phyloP scores from a whole-genome alignment of 495 filamentous ascomycete species.

The Penicillium ucsense region DNA sequence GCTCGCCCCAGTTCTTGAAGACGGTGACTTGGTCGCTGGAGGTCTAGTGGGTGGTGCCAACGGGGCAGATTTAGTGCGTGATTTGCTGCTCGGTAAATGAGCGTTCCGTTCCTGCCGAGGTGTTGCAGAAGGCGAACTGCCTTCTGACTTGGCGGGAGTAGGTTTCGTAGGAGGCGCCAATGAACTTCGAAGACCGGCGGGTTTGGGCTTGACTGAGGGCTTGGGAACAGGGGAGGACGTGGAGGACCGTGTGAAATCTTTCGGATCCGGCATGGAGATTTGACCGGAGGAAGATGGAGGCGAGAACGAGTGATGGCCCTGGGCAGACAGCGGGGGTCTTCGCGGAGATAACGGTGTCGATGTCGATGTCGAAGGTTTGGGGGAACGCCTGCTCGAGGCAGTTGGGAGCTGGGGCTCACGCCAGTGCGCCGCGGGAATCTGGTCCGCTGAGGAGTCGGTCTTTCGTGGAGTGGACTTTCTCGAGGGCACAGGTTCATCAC shows the following conservation, averaged over 20 bases:
- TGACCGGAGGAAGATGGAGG: slow-evolving; percentile 2
- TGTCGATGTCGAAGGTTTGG: slow-evolving; percentile 2
- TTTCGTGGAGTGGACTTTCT: slow-evolving; percentile 1
- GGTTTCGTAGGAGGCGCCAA: slow-evolving; percentile 13
- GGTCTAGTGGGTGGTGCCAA: slow-evolving; percentile 5
- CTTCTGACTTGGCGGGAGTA: slow-evolving; percentile 11
- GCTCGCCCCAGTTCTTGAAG: slow-evolving; percentile 23
- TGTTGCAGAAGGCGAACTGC: slow-evolving; percentile 9
- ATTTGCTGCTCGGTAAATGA: slow-evolving; percentile 9
- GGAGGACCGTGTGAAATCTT: slow-evolving; percentile 9
- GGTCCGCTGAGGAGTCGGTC: slow-evolving; percentile 5
- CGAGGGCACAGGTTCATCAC: slow-evolving; percentile 15
- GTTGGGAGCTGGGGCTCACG: slow-evolving; percentile 19
- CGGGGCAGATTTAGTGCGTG: slow-evolving; percentile 19
- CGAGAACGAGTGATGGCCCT: not conserved
- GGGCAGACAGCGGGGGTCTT: slow-evolving; percentile 5
- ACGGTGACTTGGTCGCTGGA: slow-evolving; percentile 15
- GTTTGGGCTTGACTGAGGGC: slow-evolving; percentile 31
- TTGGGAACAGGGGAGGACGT: slow-evolving; percentile 17
- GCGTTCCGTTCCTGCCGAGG: slow-evolving; percentile 12
- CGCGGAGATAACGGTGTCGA: slow-evolving; percentile 2
- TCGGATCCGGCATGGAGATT: slow-evolving; percentile 14
- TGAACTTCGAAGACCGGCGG: slow-evolving; percentile 24
- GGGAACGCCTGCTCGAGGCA: slow-evolving; percentile 9
- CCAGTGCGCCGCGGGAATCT: slow-evolving; percentile 22